Evolutionary conservation across 352 stramenopile species (phyloP).

Genomic region (Globisporangium abappressorium): DNA sequence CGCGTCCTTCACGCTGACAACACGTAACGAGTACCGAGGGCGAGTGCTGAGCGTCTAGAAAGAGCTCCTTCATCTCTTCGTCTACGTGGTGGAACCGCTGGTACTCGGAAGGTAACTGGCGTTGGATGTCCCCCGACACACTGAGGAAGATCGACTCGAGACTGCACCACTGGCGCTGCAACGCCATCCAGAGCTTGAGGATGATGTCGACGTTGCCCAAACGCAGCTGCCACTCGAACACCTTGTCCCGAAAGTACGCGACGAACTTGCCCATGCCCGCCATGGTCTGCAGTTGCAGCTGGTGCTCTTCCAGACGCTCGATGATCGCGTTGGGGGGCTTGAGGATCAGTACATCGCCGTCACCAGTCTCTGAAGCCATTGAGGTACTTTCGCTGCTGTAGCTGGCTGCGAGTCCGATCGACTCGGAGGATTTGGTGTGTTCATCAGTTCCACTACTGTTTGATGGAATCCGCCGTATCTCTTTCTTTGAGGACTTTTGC

Average conservation of each 20-base stretch:
- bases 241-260: constrained; percentile 94
- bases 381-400: not conserved
- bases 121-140: constrained; percentile 89
- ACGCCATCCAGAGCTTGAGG: constrained; percentile 90
- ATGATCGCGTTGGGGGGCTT: constrained; percentile 91
- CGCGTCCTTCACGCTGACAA: constrained; percentile 74
- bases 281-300: constrained; percentile 95
- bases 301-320: constrained; percentile 93
- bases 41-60: constrained; percentile 50
- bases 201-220: constrained; percentile 92
- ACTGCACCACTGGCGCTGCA: constrained; percentile 91
- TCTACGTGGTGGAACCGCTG: constrained; percentile 89
- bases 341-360: constrained; percentile 87
- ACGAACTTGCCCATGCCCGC: constrained; percentile 96
- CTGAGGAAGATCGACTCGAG: constrained; percentile 95
- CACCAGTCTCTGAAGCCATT: constrained; percentile 11
- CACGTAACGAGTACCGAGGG: constrained; percentile 76
- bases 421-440: not conserved
- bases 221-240: constrained; percentile 92
- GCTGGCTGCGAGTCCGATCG: not conserved
- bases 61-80: constrained; percentile 80
- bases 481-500: constrained; percentile 1
- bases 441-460: not conserved
- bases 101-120: constrained; percentile 89
- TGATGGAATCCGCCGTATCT: not conserved